A percentile compares a stretch with the other conserved stretches of the same genome.
These are phyloP conservation scores for Cutaneotrichosporon dermatis DNA, from an alignment of 1,284 basidiomycete genomes.

Conservation along the genomic window DNA sequence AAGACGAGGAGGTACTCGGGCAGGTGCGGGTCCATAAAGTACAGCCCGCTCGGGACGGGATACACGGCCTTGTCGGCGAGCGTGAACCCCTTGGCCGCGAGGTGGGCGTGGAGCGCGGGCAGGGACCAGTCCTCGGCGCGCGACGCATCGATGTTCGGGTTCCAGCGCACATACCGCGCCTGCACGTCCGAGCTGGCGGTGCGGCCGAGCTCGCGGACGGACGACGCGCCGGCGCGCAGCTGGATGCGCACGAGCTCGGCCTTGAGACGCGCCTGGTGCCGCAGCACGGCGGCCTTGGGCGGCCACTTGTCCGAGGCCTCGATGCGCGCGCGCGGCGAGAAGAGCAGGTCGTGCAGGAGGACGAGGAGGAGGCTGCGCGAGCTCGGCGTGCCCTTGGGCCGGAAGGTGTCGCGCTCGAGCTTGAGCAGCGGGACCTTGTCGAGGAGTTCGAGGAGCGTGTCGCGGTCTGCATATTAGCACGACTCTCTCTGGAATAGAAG, in stretches of 20 bases:
- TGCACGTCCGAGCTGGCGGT: constrained; percentile 50
- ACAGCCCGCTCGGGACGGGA: constrained; percentile 49
- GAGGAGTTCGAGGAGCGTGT: constrained; percentile 52
- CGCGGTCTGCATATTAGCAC: constrained; percentile 51
- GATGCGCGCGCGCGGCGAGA: constrained; percentile 63
- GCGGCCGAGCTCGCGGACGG: constrained; percentile 60
- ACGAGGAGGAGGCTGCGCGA: constrained; percentile 65
- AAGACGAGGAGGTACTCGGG: constrained; percentile 70
- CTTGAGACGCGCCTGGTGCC: constrained; percentile 81
- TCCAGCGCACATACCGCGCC: constrained; percentile 80
- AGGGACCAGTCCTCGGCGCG: constrained; percentile 27
- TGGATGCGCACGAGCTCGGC: constrained; percentile 81
- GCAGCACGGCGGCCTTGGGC: constrained; percentile 71
- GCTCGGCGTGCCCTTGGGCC: constrained; percentile 49
- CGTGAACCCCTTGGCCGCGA: constrained; percentile 25
- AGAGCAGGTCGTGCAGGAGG: constrained; percentile 79
- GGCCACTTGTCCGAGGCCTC: constrained; percentile 78
- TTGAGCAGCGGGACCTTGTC: constrained; percentile 67
- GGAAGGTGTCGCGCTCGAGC: constrained; percentile 67
- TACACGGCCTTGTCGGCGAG: constrained; percentile 29
- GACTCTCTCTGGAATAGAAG: not conserved
- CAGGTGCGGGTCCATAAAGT: constrained; percentile 71
- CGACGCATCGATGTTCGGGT: constrained; percentile 56
- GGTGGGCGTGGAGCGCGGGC: constrained; percentile 28
- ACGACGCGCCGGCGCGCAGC: constrained; percentile 66